phyloP scores from a whole-genome alignment of 768 basidiomycete genomes.

The Suillus alpinus region DNA sequence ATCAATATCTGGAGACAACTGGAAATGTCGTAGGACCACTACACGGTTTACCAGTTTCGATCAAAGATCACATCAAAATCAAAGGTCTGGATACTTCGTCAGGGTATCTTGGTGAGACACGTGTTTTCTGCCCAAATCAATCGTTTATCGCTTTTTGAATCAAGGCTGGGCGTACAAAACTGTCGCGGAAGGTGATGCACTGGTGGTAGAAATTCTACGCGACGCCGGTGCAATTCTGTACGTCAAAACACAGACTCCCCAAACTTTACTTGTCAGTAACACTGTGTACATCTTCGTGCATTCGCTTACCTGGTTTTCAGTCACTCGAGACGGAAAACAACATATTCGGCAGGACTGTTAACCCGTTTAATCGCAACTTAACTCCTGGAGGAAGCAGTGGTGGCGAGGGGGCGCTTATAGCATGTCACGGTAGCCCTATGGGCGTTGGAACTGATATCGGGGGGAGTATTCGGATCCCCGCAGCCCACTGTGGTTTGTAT shows the following conservation, averaged over 20 bases:
- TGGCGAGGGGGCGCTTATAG: conserved; percentile 46
- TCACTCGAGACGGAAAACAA: conserved; percentile 54
- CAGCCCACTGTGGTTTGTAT: conserved; percentile 40
- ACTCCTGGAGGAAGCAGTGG: conserved; percentile 48
- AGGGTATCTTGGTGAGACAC: conserved; percentile 25
- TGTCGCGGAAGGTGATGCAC: conserved; percentile 39
- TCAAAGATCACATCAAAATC: conserved; percentile 48
- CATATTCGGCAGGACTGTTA: conserved; percentile 56
- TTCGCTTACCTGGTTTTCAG: conserved; percentile 27
- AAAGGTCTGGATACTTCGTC: conserved; percentile 40
- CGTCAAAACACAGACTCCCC: conserved; percentile 46
- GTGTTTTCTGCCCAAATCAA: background rate
- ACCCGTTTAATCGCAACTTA: conserved; percentile 56
- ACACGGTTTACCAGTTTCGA: conserved; percentile 42
- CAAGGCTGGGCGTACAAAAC: conserved; percentile 39
- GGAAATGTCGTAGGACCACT: conserved; percentile 47
- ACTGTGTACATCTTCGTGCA: conserved; percentile 1
- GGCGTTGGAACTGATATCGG: conserved; percentile 50
- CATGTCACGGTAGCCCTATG: conserved; percentile 39
- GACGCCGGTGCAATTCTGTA: conserved; percentile 45
- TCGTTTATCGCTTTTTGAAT: conserved; percentile 16
- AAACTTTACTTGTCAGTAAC: conserved; percentile 44
- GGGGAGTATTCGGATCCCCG: conserved; percentile 43
- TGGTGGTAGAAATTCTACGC: conserved; percentile 43
- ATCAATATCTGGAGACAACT: conserved; percentile 42